These are phyloP conservation scores for Elongisporangium senticosum DNA, from an alignment of 352 stramenopile genomes.

Conservation along the genomic window DNA sequence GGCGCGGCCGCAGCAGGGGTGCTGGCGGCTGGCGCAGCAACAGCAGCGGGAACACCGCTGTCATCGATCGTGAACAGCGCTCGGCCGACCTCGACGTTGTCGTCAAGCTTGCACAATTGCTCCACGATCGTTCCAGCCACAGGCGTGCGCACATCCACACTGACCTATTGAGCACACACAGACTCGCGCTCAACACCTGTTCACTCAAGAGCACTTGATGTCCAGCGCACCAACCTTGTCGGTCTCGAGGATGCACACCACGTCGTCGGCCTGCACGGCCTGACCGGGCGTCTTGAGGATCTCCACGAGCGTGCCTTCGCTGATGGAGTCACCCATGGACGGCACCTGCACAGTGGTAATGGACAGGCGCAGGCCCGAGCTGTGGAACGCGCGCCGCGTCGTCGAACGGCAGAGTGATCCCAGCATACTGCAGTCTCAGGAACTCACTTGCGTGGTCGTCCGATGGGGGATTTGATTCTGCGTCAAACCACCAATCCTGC, in stretches of 20 bases:
- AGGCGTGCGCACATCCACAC: constrained; percentile 87
- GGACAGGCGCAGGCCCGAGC: constrained; percentile 29
- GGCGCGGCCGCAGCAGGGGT: constrained; percentile 3
- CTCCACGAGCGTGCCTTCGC: constrained; percentile 96
- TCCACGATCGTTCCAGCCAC: constrained; percentile 90
- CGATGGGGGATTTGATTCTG: not conserved
- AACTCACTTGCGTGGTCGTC: constrained; percentile 17
- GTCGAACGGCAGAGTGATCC: constrained; percentile 1
- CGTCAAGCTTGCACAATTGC: constrained; percentile 92
- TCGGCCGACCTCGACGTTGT: constrained; percentile 94
- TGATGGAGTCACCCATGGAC: constrained; percentile 96
- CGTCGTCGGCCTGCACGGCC: constrained; percentile 92
- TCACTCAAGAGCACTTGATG: not conserved
- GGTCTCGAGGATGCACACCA: constrained; percentile 98
- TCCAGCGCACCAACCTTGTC: constrained; percentile 90
- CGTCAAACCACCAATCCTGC: not conserved
- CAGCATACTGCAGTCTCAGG: constrained; percentile 6
- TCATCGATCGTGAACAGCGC: constrained; percentile 94
- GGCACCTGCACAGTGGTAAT: constrained; percentile 80
- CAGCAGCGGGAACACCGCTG: constrained; percentile 28
- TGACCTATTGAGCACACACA: constrained; percentile 39
- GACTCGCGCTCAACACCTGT: not conserved
- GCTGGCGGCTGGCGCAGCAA: constrained; percentile 13
- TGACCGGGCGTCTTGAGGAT: constrained; percentile 93
- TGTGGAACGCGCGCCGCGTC: constrained; percentile 40